phyloP scores from a whole-genome alignment of 202 grass and related monocot species.

The Hordeum pubiflorum region DNA sequence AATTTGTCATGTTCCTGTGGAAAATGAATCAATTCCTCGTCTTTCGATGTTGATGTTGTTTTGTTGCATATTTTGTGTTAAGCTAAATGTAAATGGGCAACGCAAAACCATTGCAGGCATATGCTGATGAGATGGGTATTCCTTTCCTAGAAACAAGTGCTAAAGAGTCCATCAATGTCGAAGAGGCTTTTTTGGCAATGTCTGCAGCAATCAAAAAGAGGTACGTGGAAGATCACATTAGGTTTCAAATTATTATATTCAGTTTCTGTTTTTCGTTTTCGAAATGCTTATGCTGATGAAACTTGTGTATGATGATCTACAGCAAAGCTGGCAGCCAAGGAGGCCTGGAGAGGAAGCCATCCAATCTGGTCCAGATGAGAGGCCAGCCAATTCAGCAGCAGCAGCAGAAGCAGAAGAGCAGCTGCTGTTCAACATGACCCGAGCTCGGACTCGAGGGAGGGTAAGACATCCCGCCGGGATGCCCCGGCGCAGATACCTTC shows the following conservation, averaged over 20 bases:
- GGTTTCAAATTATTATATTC: background rate
- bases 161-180: constrained; percentile 66
- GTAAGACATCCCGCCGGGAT: too few relatives aligned
- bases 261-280: background rate
- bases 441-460: too few relatives aligned
- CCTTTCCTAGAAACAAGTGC: constrained; percentile 70
- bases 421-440: constrained; percentile 48
- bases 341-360: constrained; percentile 25
- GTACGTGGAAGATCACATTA: constrained; percentile 3
- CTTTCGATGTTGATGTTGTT: background rate
- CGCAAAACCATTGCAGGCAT: constrained; percentile 34
- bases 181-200: constrained; percentile 61
- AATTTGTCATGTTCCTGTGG: background rate
- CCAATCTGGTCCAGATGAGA: constrained; percentile 50
- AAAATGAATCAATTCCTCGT: background rate
- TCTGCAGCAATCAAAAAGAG: constrained; percentile 61
- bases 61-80: background rate
- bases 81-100: background rate
- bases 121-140: constrained; percentile 55
- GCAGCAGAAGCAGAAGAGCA: constrained; percentile 46
- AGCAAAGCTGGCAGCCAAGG: constrained; percentile 55
- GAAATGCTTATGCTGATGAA: constrained; percentile 3
- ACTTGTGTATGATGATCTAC: background rate
- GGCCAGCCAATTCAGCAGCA: constrained; percentile 44
- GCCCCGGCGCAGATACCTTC: background rate